Base-by-base conservation (phyloP, 192 early-diverging fungal genomes). In the Coemansia sp. region DNA sequence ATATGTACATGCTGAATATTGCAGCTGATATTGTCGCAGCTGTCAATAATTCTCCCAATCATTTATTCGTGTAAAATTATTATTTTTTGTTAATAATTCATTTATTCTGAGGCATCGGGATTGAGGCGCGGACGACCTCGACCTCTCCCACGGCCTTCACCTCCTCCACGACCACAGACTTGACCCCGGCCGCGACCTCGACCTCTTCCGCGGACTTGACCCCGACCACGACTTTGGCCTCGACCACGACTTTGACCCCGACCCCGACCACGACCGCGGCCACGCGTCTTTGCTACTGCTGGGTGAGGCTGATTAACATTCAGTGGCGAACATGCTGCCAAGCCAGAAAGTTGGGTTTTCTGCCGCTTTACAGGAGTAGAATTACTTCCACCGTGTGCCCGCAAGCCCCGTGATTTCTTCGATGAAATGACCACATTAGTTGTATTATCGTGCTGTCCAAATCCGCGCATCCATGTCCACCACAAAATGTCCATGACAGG, bases 401-500 rank as follows among this genome's bases (percentile, higher is more conserved):
- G 38, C 38, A 44, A 9, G 12, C 38, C 38, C 14, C 38, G 38
- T 4, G 38, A 3, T 14, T 44, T 44, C 38, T 16, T 44, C 14
- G 38, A 44, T 3, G 38, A 44, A 14, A 44, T 44, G 16, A 44
- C 38, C 53, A 30, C 23, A 22, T 54, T 26, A 26, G 27, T 19
- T 21, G 59, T 27, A 51, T 51, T 51, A 32, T 48, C 41, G 38
- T 68, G 38, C 25, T 60, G 7, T 14, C 31, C 41, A 34, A 49
- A 19, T 48, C 55, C 16, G 41, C 54, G 47, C 68, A 76, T 67
- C 68, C 68, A 76, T 47, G 64, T 60, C 74, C 68, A 76, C 74
- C 68, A 76, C 58, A 69, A 44, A 54, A 76, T 70, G 27, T 76
- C 73, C 73, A 76, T 76, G 25, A 76, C 64, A 6, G 73, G 73